These are phyloP conservation scores for Irineochytrium annulatum DNA, from an alignment of 192 early-diverging fungal genomes.

Conservation along the genomic window DNA sequence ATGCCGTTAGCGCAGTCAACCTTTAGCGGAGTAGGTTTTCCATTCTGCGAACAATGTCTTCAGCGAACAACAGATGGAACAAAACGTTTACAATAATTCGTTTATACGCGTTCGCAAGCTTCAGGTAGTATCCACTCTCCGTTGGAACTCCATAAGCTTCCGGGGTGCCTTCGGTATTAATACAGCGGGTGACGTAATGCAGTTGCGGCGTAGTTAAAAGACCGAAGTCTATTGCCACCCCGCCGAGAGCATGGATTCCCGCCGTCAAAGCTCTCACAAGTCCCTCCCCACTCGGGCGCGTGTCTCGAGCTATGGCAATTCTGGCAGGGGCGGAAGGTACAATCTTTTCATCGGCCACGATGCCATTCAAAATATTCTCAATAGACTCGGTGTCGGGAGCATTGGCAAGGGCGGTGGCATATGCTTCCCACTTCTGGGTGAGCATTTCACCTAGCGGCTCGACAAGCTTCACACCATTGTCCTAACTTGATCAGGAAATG, in stretches of 20 bases:
- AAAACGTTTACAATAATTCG: conserved; percentile 63
- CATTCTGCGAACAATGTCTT: conserved; percentile 45
- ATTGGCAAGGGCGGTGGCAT: conserved; percentile 88
- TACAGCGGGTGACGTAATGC: conserved; percentile 87
- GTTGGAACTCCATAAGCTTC: conserved; percentile 85
- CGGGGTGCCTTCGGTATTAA: conserved; percentile 73
- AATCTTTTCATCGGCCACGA: conserved; percentile 66
- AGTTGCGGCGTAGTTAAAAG: conserved; percentile 94
- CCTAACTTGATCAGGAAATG: conserved; percentile 38
- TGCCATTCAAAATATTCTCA: conserved; percentile 52
- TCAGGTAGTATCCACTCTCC: conserved; percentile 87
- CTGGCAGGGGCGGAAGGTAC: conserved; percentile 51
- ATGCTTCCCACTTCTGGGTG: conserved; percentile 88
- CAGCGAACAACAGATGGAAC: background rate
- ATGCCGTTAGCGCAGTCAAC: conserved; percentile 97
- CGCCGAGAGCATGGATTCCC: conserved; percentile 72
- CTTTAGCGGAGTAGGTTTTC: conserved; percentile 62
- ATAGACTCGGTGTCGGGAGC: conserved; percentile 62
- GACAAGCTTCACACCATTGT: conserved; percentile 98
- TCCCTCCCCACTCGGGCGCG: conserved; percentile 81
- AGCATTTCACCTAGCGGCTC: conserved; percentile 99
- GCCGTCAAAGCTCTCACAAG: conserved; percentile 77
- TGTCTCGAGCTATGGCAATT: conserved; percentile 89
- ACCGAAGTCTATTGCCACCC: conserved; percentile 72
- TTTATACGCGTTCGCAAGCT: conserved; percentile 81